Conservation (phyloP, 2,329 filamentous ascomycete genomes). For the Aspergillus sp. region DNA sequence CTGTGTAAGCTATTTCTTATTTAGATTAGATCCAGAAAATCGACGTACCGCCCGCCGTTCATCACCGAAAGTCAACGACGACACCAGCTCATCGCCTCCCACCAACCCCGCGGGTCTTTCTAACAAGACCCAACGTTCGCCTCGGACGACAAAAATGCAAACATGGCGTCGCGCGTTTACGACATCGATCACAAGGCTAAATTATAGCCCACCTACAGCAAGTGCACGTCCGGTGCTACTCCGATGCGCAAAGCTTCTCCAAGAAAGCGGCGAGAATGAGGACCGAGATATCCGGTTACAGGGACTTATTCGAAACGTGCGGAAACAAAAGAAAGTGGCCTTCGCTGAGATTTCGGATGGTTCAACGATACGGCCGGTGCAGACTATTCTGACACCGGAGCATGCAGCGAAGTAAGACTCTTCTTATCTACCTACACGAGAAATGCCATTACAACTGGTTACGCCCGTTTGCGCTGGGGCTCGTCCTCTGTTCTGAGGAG, state of each 20-base stretch:
- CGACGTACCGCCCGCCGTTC: no score
- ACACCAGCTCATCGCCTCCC: slow-evolving; percentile 3
- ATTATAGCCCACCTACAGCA: slow-evolving; percentile 12
- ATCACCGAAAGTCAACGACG: not conserved
- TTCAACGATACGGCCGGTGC: slow-evolving; percentile 67
- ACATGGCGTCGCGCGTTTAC: slow-evolving; percentile 33
- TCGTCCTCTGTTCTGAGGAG: not conserved
- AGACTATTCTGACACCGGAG: slow-evolving; percentile 67
- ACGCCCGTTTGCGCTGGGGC: not conserved
- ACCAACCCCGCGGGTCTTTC: not conserved
- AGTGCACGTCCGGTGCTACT: slow-evolving; percentile 15
- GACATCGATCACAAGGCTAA: slow-evolving; percentile 29
- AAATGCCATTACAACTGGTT: no score
- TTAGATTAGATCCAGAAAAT: no score
- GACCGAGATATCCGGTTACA: slow-evolving; percentile 50
- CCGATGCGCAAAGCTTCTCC: slow-evolving; percentile 34
- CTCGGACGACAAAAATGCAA: slow-evolving; percentile 21
- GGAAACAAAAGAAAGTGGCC: slow-evolving; percentile 73
- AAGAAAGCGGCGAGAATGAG: slow-evolving; percentile 25
- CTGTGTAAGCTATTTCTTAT: no score
- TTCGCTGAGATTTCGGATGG: slow-evolving; percentile 87
- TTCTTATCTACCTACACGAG: not conserved
- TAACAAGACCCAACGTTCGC: no score
- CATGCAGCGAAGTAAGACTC: slow-evolving; percentile 61
- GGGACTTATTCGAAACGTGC: slow-evolving; percentile 75